Percentiles rank a stretch among this genome's conserved stretches.
phyloP scores from a whole-genome alignment of 2,329 filamentous ascomycete genomes.

The Phaeomoniella chlamydospora region DNA sequence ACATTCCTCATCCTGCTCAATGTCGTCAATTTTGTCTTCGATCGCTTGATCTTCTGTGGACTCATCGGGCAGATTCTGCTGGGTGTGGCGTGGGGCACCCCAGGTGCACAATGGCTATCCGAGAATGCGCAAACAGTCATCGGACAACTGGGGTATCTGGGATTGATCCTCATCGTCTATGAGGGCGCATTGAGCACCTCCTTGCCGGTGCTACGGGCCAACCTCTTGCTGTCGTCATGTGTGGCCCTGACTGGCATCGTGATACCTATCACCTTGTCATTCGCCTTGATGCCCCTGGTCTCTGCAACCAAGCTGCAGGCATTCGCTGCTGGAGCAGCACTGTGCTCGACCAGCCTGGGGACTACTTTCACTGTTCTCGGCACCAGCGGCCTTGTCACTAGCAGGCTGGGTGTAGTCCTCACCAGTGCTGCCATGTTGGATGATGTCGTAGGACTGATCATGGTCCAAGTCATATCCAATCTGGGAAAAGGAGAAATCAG shows the following conservation, averaged over 20 bases:
- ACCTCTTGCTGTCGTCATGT: conserved; percentile 41
- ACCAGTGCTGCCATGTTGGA: conserved; percentile 68
- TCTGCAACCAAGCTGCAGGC: conserved; percentile 42
- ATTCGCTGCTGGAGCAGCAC: conserved; percentile 58
- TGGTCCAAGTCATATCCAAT: conserved; percentile 61
- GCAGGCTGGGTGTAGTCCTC: conserved; percentile 46
- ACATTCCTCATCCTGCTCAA: conserved; percentile 53
- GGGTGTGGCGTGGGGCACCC: conserved; percentile 55
- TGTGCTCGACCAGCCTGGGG: conserved; percentile 61
- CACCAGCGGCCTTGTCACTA: conserved; percentile 42
- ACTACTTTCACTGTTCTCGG: conserved; percentile 53
- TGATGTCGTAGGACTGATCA: conserved; percentile 62
- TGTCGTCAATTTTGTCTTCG: conserved; percentile 38
- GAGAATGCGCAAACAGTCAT: conserved; percentile 36
- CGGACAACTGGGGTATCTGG: conserved; percentile 56
- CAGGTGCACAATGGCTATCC: conserved; percentile 47
- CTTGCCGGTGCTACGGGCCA: conserved; percentile 40
- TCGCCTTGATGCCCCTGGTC: conserved; percentile 37
- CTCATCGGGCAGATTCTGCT: conserved; percentile 58
- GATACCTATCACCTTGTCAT: conserved; percentile 52
- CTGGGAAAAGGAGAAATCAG: conserved; percentile 32
- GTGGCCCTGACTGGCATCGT: conserved; percentile 54
- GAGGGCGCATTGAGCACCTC: conserved; percentile 50
- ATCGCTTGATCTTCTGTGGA: conserved; percentile 51
- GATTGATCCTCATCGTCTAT: conserved; percentile 57